Evolutionary conservation across 441 rosid genomes (phyloP), one percentile per base, ranked within the genome.

Genomic region (Flueggea neowawraea): DNA sequence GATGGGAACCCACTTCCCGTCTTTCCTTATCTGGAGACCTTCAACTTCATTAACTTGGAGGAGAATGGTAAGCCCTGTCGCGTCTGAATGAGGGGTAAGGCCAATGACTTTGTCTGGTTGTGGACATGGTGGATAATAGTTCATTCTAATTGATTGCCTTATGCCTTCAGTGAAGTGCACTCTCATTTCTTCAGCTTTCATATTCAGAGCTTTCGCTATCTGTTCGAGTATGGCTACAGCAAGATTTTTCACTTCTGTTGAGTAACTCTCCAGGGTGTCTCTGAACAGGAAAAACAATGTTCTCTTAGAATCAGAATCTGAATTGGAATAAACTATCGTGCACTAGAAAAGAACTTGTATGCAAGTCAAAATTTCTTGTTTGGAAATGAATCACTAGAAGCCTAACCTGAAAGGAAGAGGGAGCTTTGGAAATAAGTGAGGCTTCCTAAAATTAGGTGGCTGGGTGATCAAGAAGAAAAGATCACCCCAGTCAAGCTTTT

Each of bases 401-500:
- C 41, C 41, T 36, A 36, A 36, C 41, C 41, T 36, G 60, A 81
- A 67, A 67, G 84, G 64, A 69, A 74, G 77, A 61, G 81, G 82
- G 60, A 83, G 78, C n/a, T 58, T 68, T 45, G 82, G 75, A 62
- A 83, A 78, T 15, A 80, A 74, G 68, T 78, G 80, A 16, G 84
- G 77, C 49, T 80, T 81, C n/a, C 83, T 76, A 2, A 60, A 28
- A 14, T 12, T 69, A 39, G 48, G n/a, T 17, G 90, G 90, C 10
- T 53, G 71, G 7, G 81, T 77, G 31, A 63, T 47, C 67, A 83
- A 53, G 72, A 59, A 76, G 65, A 83, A 80, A 6, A 76, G 41
- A 60, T 82, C 91, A 48, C 62, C 74, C 89, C 84, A 87, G 2
- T 82, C 90, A 32, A 82, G 87, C 66, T 79, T 80, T 62, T 80